These are phyloP conservation scores for Paxillus involutus DNA, from an alignment of 768 basidiomycete species.

Conservation along the genomic window DNA sequence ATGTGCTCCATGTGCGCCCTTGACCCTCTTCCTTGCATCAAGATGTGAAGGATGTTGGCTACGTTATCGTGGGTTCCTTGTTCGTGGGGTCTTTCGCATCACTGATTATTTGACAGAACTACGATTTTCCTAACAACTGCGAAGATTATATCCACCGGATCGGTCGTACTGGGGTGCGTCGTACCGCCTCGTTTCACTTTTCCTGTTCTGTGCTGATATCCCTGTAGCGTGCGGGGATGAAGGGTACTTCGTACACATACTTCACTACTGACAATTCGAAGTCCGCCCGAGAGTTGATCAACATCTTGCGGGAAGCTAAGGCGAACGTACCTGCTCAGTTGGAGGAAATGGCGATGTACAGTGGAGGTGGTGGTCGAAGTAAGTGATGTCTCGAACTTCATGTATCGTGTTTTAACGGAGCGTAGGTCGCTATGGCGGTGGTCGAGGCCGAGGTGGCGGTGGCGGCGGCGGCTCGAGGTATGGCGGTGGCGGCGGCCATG, in stretches of 20 bases:
- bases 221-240: constrained; percentile 82
- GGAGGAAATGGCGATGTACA: constrained; percentile 89
- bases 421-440: constrained; percentile 62
- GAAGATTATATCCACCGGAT: constrained; percentile 99
- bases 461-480: constrained; percentile 16
- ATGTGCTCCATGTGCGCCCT: constrained; percentile 33
- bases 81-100: constrained; percentile 1
- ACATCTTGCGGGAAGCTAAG: constrained; percentile 85
- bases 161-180: constrained; percentile 87
- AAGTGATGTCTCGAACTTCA: constrained; percentile 20
- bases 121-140: constrained; percentile 97
- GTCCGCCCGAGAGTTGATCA: constrained; percentile 87
- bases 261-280: constrained; percentile 97
- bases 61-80: constrained; percentile 77
- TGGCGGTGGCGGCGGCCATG: constrained; percentile 21
- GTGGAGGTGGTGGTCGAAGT: constrained; percentile 78
- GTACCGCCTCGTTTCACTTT: background rate
- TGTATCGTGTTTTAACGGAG: constrained; percentile 1
- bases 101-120: constrained; percentile 58
- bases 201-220: constrained; percentile 14
- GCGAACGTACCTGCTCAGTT: constrained; percentile 84
- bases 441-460: constrained; percentile 30
- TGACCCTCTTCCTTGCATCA: constrained; percentile 30
- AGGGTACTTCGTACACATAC: constrained; percentile 91
- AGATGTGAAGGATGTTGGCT: constrained; percentile 99